Conservation (phyloP, 2,329 filamentous ascomycete species). For the Verticillium alfalfae region DNA sequence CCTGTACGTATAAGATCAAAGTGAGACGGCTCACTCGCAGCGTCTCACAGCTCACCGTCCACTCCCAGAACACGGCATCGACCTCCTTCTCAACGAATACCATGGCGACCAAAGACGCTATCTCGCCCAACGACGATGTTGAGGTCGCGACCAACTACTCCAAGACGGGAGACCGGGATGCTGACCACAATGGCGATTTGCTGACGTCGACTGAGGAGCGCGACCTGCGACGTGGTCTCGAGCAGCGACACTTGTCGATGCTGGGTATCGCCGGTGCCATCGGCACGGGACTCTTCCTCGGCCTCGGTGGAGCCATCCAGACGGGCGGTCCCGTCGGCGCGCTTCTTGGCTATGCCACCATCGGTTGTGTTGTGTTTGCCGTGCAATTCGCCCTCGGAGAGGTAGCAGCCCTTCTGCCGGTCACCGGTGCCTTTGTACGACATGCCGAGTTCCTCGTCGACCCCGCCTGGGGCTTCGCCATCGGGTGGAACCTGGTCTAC, state of each 20-base stretch:
- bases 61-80: not conserved
- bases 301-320: constrained; percentile 47
- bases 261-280: constrained; percentile 57
- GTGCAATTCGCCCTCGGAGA: constrained; percentile 57
- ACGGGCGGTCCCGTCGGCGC: constrained; percentile 43
- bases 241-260: constrained; percentile 55
- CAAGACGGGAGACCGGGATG: not conserved
- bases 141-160: not conserved
- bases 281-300: constrained; percentile 56
- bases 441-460: constrained; percentile 58
- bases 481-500: constrained; percentile 51
- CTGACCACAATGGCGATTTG: constrained; percentile 33
- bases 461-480: constrained; percentile 51
- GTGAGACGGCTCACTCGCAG: not conserved
- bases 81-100: not conserved
- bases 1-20: not conserved
- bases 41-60: not conserved
- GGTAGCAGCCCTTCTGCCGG: constrained; percentile 53
- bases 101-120: not conserved
- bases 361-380: constrained; percentile 51
- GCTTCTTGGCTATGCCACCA: constrained; percentile 47
- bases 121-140: not conserved
- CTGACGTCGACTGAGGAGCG: constrained; percentile 42
- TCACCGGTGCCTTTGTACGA: constrained; percentile 58
- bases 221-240: constrained; percentile 41